Conservation (phyloP, 176 grass and related monocot genomes). For the Phoenix dactylifera region DNA sequence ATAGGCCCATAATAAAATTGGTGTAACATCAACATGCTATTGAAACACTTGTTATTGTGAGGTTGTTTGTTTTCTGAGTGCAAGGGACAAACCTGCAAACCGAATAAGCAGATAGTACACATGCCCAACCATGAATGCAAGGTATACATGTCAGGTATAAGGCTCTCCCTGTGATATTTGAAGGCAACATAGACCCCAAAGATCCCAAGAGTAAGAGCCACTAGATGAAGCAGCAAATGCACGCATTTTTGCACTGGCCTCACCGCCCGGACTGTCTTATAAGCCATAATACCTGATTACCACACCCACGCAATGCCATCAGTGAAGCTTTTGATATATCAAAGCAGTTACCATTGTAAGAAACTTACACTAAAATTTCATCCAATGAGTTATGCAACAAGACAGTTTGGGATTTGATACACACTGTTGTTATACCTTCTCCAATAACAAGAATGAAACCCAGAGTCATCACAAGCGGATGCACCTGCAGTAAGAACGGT, state of each 20-base stretch:
- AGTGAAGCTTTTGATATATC: too few relatives aligned
- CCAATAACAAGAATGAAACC: conserved; percentile 85
- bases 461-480: conserved; percentile 81
- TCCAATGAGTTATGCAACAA: too few relatives aligned
- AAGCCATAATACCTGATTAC: conserved; percentile 60
- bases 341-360: too few relatives aligned
- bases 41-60: too few relatives aligned
- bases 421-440: conserved; percentile 38
- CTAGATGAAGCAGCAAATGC: conserved; percentile 75
- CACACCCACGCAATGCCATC: background rate
- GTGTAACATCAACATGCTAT: too few relatives aligned
- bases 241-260: conserved; percentile 41
- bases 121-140: conserved; percentile 94
- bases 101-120: conserved; percentile 62
- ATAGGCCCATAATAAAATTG: too few relatives aligned
- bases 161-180: conserved; percentile 61
- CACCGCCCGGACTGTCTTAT: conserved; percentile 39
- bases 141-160: conserved; percentile 35
- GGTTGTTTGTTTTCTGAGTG: too few relatives aligned
- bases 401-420: too few relatives aligned
- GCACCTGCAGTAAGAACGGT: conserved; percentile 33
- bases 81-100: conserved; percentile 29
- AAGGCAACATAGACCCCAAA: conserved; percentile 88
- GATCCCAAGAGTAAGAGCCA: conserved; percentile 60
- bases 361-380: too few relatives aligned